A percentile compares a stretch with the other conserved stretches of the same genome.
Conservation (phyloP, 2,329 filamentous ascomycete genomes). For the Emericellopsis atlantica region DNA sequence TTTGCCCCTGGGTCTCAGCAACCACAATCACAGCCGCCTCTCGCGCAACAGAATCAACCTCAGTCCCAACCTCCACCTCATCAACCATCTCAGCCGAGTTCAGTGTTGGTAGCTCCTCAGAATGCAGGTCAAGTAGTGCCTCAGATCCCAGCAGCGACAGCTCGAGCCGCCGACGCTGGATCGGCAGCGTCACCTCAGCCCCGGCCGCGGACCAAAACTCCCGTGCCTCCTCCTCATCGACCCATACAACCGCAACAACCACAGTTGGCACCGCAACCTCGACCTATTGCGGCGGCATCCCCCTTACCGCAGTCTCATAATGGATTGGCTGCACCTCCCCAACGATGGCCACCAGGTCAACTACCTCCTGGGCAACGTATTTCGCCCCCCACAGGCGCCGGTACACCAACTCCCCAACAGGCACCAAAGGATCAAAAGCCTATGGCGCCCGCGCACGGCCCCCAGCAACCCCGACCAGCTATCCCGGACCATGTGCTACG, state of each 20-base stretch:
- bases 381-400: background rate
- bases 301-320: slow-evolving; percentile 10
- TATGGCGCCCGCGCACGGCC: slow-evolving; percentile 13
- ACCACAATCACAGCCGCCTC: slow-evolving; percentile 6
- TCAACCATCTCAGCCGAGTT: slow-evolving; percentile 7
- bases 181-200: slow-evolving; percentile 11
- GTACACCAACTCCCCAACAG: background rate
- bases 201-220: slow-evolving; percentile 15
- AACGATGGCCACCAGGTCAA: slow-evolving; percentile 19
- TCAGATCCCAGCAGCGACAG: slow-evolving; percentile 12
- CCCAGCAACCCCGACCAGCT: slow-evolving; percentile 20
- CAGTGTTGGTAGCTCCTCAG: slow-evolving; percentile 21
- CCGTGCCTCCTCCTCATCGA: slow-evolving; percentile 18
- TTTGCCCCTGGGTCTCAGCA: background rate
- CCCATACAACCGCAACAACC: slow-evolving; percentile 16
- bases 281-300: slow-evolving; percentile 18
- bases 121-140: slow-evolving; percentile 19
- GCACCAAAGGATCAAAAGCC: slow-evolving; percentile 15
- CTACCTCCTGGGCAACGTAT: slow-evolving; percentile 10
- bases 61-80: too few relatives aligned
- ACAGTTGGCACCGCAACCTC: slow-evolving; percentile 11
- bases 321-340: slow-evolving; percentile 12
- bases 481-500: slow-evolving; percentile 28
- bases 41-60: slow-evolving; percentile 6
- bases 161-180: slow-evolving; percentile 15